Evolutionary conservation across 2,329 filamentous ascomycete genomes (phyloP).

Genomic region (Trichoderma sp.): DNA sequence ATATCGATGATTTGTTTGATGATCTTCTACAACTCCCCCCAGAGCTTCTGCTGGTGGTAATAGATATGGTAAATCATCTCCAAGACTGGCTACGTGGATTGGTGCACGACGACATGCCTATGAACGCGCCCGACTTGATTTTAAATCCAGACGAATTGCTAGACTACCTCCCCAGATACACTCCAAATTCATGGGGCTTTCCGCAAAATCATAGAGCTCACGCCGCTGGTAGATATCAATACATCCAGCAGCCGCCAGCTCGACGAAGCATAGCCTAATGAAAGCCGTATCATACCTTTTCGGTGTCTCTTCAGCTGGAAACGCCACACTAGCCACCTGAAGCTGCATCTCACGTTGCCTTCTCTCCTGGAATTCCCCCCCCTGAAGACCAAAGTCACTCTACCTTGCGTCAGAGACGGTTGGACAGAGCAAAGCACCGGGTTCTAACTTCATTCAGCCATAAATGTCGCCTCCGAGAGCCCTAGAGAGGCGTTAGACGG

Average conservation of each 20-base stretch:
- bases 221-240: not conserved
- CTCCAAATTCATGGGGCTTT: not conserved
- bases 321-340: not conserved
- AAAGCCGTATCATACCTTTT: not conserved
- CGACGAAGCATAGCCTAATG: not conserved
- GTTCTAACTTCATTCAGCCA: conserved; percentile 3
- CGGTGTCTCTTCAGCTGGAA: not conserved
- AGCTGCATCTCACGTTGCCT: not conserved
- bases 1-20: not conserved
- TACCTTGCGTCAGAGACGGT: not conserved
- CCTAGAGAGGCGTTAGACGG: not conserved
- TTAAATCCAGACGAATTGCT: not conserved
- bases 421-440: not conserved
- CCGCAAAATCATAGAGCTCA: not conserved
- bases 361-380: not conserved
- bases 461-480: not conserved
- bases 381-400: not conserved
- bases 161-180: not conserved
- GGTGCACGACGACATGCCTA: not conserved
- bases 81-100: not conserved
- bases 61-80: not conserved
- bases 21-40: not conserved
- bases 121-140: not conserved
- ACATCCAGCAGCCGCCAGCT: not conserved
- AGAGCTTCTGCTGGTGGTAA: not conserved